Percentiles rank a stretch among this genome's conserved stretches.
These are phyloP conservation scores for Peronospora farinosa DNA, from an alignment of 352 stramenopile genomes.

Conservation along the genomic window DNA sequence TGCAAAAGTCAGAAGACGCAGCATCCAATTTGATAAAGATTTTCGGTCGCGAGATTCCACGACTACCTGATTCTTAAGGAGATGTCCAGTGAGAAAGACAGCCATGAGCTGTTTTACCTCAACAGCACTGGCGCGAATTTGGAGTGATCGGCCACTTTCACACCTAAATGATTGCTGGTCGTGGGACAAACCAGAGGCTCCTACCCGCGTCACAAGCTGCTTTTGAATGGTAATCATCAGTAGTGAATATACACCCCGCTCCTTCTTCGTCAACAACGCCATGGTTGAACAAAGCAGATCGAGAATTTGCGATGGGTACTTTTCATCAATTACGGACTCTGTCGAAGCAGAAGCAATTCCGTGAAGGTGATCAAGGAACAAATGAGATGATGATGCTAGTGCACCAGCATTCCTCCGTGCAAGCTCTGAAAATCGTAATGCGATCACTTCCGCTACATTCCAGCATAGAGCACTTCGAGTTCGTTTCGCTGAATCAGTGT, in stretches of 20 bases:
- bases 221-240: conserved; percentile 86
- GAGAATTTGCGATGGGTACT: conserved; percentile 57
- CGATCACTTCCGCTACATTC: conserved; percentile 58
- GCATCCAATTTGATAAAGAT: conserved; percentile 56
- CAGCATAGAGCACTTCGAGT: conserved; percentile 43
- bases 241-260: conserved; percentile 61
- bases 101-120: conserved; percentile 77
- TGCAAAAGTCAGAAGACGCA: conserved; percentile 56
- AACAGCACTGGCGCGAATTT: conserved; percentile 22
- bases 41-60: conserved; percentile 54
- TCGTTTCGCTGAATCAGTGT: conserved; percentile 24
- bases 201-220: conserved; percentile 49
- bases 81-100: conserved; percentile 61
- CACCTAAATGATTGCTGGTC: conserved; percentile 24
- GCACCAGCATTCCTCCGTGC: conserved; percentile 30
- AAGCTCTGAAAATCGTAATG: conserved; percentile 38
- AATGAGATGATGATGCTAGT: conserved; percentile 54
- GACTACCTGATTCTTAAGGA: conserved; percentile 49
- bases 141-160: conserved; percentile 9
- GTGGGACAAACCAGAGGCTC: conserved; percentile 13
- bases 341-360: conserved; percentile 43
- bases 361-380: conserved; percentile 77
- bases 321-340: conserved; percentile 20
- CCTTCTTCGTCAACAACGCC: conserved; percentile 53
- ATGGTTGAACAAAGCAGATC: conserved; percentile 67